Evolutionary conservation across 768 basidiomycete genomes (phyloP).

Genomic region (Leccinum disarticulatum): DNA sequence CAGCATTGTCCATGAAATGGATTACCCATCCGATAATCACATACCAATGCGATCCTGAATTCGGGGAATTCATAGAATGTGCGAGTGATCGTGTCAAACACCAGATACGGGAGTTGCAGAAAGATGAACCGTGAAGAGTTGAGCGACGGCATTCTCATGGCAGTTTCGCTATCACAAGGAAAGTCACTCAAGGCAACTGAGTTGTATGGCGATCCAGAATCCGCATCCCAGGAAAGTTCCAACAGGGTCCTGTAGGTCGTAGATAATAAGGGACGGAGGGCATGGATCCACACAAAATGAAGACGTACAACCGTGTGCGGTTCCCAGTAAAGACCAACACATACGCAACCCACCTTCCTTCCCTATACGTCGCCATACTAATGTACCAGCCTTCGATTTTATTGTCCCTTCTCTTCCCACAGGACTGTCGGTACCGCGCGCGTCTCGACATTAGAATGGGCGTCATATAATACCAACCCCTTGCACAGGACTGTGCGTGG

Average conservation of each 20-base stretch:
- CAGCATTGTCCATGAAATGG: no score
- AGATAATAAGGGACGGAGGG: neutral
- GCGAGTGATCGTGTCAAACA: neutral
- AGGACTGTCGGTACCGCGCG: no score
- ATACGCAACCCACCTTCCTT: no score
- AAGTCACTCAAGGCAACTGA: neutral
- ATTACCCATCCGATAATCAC: neutral
- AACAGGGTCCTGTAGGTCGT: neutral
- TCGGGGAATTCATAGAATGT: neutral
- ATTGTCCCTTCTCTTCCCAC: no score
- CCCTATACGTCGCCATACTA: no score
- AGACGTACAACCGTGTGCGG: no score
- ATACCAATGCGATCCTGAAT: neutral
- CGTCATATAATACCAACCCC: no score
- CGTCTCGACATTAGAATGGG: no score
- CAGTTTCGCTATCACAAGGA: neutral
- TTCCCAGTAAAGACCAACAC: no score
- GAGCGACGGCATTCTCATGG: neutral
- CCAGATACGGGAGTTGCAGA: neutral
- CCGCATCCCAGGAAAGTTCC: neutral
- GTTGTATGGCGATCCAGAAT: neutral
- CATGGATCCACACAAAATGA: no score
- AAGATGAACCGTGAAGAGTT: neutral
- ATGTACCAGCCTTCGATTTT: no score
- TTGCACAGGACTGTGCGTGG: no score